phyloP scores from a whole-genome alignment of 805 yeast species.

The Myxozyma sirexii region DNA sequence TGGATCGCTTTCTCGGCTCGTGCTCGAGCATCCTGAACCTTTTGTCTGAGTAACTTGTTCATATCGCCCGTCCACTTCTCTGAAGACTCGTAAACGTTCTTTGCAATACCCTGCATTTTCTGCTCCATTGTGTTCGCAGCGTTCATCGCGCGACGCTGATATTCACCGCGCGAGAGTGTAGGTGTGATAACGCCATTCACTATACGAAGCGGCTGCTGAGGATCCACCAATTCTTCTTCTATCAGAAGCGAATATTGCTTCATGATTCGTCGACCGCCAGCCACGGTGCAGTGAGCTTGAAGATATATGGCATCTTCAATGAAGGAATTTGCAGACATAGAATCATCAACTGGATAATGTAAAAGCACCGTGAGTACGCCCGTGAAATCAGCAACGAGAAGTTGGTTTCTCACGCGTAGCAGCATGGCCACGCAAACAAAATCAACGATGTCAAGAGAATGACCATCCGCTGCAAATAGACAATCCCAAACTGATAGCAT shows the following conservation, averaged over 20 bases:
- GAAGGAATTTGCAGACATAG: constrained; percentile 26
- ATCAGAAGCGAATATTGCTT: constrained; percentile 17
- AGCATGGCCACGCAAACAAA: constrained; percentile 43
- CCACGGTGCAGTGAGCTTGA: constrained; percentile 25
- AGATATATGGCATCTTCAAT: constrained; percentile 31
- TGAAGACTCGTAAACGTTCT: constrained; percentile 26
- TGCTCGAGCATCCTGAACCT: constrained; percentile 25
- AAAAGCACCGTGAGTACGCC: constrained; percentile 27
- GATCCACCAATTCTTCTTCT: constrained; percentile 6
- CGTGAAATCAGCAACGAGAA: constrained; percentile 26
- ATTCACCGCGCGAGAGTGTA: neutral
- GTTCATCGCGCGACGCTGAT: constrained; percentile 17
- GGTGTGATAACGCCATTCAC: constrained; percentile 25
- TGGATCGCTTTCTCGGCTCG: constrained; percentile 21
- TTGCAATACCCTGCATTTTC: constrained; percentile 24
- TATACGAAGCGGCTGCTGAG: constrained; percentile 25
- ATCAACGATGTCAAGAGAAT: constrained; percentile 40
- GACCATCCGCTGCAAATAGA: constrained; percentile 42
- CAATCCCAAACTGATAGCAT: constrained; percentile 43
- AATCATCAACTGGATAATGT: constrained; percentile 30
- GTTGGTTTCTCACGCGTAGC: constrained; percentile 37
- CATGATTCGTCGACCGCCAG: constrained; percentile 28
- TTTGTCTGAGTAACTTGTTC: constrained; percentile 28
- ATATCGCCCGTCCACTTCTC: constrained; percentile 30
- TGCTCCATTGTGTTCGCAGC: constrained; percentile 16